Evolutionary conservation across 768 basidiomycete species (phyloP).

Genomic region (Tephrocybe sp.): DNA sequence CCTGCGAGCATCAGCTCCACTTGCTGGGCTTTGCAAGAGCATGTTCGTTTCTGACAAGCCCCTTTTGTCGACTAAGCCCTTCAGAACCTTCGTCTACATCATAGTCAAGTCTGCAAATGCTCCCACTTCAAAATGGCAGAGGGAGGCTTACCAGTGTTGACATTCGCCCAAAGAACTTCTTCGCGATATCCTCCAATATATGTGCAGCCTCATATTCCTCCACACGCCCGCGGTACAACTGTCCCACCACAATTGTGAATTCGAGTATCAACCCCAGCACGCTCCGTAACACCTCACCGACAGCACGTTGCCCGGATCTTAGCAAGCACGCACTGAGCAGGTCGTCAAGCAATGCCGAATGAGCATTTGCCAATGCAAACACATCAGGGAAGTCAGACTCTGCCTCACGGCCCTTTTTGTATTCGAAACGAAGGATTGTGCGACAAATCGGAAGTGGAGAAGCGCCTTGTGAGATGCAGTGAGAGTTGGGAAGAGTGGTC

Average conservation of each 20-base stretch:
- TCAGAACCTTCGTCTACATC: conserved; percentile 54
- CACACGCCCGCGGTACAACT: conserved; percentile 50
- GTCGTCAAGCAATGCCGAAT: conserved; percentile 70
- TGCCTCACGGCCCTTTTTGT: conserved; percentile 8
- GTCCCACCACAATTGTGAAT: conserved; percentile 64
- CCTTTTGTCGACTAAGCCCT: conserved; percentile 55
- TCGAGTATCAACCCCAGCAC: conserved; percentile 67
- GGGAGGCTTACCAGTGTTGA: conserved; percentile 48
- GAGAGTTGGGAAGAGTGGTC: conserved; percentile 61
- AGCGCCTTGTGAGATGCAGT: conserved; percentile 51
- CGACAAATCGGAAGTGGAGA: conserved; percentile 71
- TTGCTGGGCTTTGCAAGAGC: conserved; percentile 21
- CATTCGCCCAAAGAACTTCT: conserved; percentile 56
- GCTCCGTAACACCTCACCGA: conserved; percentile 63
- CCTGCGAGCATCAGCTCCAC: conserved; percentile 28
- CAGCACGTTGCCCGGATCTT: conserved; percentile 63
- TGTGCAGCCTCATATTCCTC: conserved; percentile 68
- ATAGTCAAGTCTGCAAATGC: conserved; percentile 8
- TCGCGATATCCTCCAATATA: conserved; percentile 52
- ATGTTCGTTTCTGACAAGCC: conserved; percentile 23
- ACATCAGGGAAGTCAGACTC: conserved; percentile 58
- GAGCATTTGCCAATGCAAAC: conserved; percentile 66
- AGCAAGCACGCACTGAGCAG: conserved; percentile 77
- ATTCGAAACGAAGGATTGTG: conserved; percentile 65
- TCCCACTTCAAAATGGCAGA: neutral